phyloP scores from a whole-genome alignment of 352 stramenopile species.

The Phytopythium chamaehyphon region DNA sequence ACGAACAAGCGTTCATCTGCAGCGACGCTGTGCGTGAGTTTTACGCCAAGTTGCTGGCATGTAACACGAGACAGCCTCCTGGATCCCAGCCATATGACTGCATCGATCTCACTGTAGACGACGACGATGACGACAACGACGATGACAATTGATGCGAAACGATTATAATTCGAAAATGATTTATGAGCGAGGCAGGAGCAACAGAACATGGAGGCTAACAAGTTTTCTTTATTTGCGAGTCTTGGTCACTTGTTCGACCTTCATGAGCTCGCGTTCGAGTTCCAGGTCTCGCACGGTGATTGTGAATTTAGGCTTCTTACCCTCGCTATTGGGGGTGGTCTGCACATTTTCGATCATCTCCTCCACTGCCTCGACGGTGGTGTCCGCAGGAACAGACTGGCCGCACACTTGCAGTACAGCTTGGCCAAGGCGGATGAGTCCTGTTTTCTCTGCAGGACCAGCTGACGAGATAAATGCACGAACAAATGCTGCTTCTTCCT shows the following conservation, averaged over 20 bases:
- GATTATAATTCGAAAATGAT: no score
- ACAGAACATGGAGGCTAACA: no score
- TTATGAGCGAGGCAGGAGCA: no score
- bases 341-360: conserved; percentile 66
- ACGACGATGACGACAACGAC: no score
- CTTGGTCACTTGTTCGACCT: conserved; percentile 7
- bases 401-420: conserved; percentile 78
- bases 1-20: conserved; percentile 4
- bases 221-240: no score
- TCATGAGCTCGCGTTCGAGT: conserved; percentile 79
- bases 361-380: conserved; percentile 51
- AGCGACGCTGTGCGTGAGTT: conserved; percentile 3
- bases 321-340: conserved; percentile 5
- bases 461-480: conserved; percentile 77
- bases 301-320: conserved; percentile 35
- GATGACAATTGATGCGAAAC: no score
- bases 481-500: conserved; percentile 74
- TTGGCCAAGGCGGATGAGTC: conserved; percentile 52
- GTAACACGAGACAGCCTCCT: no score
- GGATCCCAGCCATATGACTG: no score
- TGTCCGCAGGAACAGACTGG: conserved; percentile 47
- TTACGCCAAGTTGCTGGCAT: not conserved
- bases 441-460: conserved; percentile 65
- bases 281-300: conserved; percentile 78
- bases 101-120: no score